These are phyloP conservation scores for Chaetomium strumarium DNA, from an alignment of 2,329 filamentous ascomycete species.

Conservation along the genomic window DNA sequence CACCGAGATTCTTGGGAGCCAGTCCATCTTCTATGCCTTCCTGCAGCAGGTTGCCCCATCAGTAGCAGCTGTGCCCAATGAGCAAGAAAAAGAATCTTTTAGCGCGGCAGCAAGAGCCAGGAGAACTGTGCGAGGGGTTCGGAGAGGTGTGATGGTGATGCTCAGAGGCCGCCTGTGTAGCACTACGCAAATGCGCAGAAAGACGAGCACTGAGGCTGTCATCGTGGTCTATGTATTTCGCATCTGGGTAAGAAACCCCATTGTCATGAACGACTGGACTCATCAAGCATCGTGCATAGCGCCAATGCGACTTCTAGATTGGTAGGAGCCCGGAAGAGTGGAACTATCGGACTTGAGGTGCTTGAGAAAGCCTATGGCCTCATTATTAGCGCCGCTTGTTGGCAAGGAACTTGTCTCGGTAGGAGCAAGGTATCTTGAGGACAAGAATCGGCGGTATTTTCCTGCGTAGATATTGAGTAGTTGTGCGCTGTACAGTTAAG, in stretches of 20 bases:
- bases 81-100: slow-evolving; percentile 17
- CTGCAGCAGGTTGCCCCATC: slow-evolving; percentile 11
- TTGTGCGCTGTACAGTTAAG: too few species aligned
- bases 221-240: neutral
- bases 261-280: too few species aligned
- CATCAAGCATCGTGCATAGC: too few species aligned
- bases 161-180: slow-evolving; percentile 3
- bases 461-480: too few species aligned
- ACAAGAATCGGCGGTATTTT: neutral
- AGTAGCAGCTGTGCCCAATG: slow-evolving; percentile 33
- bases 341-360: too few species aligned
- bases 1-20: slow-evolving; percentile 5
- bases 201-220: neutral
- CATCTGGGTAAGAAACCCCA: neutral
- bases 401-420: too few species aligned
- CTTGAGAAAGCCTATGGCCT: too few species aligned
- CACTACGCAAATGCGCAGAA: slow-evolving; percentile 18
- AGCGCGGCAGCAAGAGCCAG: slow-evolving; percentile 4
- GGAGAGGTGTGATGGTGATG: slow-evolving; percentile 10
- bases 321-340: neutral
- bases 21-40: neutral
- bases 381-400: too few species aligned
- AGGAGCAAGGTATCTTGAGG: neutral
- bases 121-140: too few species aligned
- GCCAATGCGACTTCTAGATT: neutral